A percentile compares a stretch with the other conserved stretches of the same genome.
Conservation (phyloP, 1,284 basidiomycete species). For the Phlebopus sp. region DNA sequence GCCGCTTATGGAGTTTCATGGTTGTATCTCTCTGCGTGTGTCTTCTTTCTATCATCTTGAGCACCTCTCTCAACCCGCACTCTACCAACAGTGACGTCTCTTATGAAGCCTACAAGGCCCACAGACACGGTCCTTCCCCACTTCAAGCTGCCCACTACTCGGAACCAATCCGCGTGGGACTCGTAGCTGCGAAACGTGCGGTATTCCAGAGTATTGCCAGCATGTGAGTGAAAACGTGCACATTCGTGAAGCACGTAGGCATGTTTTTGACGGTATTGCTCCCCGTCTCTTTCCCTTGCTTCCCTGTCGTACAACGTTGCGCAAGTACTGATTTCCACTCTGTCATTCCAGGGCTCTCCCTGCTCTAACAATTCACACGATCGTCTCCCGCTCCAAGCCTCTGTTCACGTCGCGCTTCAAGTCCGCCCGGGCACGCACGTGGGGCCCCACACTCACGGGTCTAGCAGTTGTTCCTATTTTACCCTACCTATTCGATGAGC, state of each 20-base stretch:
- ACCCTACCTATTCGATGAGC: constrained; percentile 83
- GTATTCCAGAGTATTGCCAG: constrained; percentile 89
- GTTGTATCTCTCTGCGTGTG: constrained; percentile 69
- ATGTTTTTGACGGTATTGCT: neutral
- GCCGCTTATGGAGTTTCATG: constrained; percentile 87
- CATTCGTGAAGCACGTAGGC: neutral
- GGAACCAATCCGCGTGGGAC: constrained; percentile 68
- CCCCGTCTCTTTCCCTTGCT: neutral
- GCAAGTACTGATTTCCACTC: constrained; percentile 2
- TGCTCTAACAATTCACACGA: constrained; percentile 82
- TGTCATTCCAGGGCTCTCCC: constrained; percentile 60
- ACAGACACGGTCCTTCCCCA: constrained; percentile 67
- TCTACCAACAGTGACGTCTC: constrained; percentile 68
- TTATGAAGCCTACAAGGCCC: constrained; percentile 90
- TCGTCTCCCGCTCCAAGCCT: constrained; percentile 77
- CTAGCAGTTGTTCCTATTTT: constrained; percentile 77
- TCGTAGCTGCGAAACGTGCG: constrained; percentile 75
- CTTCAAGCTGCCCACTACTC: constrained; percentile 76
- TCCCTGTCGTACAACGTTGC: constrained; percentile 2
- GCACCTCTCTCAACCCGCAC: constrained; percentile 7
- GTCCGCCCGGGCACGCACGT: constrained; percentile 63
- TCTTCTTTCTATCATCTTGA: constrained; percentile 12
- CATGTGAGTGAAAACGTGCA: constrained; percentile 52
- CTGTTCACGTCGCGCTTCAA: constrained; percentile 60
- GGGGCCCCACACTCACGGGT: constrained; percentile 83